phyloP scores from a whole-genome alignment of 2,329 filamentous ascomycete genomes.

The Stachybotrys chartarum region DNA sequence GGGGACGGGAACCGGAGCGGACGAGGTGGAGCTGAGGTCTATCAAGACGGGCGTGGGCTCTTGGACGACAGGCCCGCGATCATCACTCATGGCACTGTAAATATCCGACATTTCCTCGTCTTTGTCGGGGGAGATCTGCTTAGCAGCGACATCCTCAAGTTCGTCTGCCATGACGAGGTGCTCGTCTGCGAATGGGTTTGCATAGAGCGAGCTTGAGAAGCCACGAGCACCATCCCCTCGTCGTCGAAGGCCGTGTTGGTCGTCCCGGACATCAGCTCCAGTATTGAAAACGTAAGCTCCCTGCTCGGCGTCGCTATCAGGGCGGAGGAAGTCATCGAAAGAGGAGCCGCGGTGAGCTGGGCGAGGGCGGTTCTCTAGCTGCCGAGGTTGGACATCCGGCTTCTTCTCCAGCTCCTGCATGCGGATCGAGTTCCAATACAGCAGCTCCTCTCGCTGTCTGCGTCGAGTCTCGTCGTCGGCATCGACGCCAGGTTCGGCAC shows the following conservation, averaged over 20 bases:
- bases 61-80: conserved; percentile 14
- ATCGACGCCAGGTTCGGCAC: conserved; percentile 43
- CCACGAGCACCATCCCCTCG: conserved; percentile 38
- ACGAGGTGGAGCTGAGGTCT: conserved; percentile 19
- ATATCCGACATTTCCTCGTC: conserved; percentile 47
- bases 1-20: conserved; percentile 9
- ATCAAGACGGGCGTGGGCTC: conserved; percentile 22
- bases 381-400: conserved; percentile 9
- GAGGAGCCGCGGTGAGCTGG: conserved; percentile 27
- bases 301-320: conserved; percentile 42
- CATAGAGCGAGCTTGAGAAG: conserved; percentile 36
- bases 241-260: conserved; percentile 41
- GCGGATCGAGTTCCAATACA: conserved; percentile 57
- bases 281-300: conserved; percentile 53
- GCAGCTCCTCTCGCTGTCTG: conserved; percentile 55
- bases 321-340: conserved; percentile 54
- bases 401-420: conserved; percentile 36
- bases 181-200: conserved; percentile 55
- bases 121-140: conserved; percentile 33
- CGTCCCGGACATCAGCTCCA: conserved; percentile 35
- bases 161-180: conserved; percentile 45
- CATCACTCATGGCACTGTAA: conserved; percentile 47
- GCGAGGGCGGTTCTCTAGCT: conserved; percentile 6
- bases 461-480: conserved; percentile 55
- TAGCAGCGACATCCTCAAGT: conserved; percentile 27